phyloP scores from a whole-genome alignment of 2,329 filamentous ascomycete genomes.

The Diplodia corticola region DNA sequence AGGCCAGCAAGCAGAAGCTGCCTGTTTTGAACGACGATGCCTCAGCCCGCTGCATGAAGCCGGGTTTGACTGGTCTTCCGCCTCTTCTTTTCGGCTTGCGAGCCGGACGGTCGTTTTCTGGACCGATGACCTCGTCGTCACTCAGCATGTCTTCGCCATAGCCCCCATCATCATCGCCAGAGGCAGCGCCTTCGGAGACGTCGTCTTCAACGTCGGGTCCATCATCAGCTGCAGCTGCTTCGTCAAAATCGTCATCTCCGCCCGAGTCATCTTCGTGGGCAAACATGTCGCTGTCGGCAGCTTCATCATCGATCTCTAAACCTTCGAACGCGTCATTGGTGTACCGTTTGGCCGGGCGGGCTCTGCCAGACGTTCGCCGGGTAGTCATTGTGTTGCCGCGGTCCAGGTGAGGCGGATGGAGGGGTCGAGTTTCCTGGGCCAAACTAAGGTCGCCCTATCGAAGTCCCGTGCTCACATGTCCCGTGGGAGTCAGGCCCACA shows the following conservation, averaged over 20 bases:
- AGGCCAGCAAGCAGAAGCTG: slow-evolving; percentile 26
- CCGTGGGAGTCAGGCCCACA: neutral
- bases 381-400: slow-evolving; percentile 15
- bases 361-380: slow-evolving; percentile 20
- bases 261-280: slow-evolving; percentile 32
- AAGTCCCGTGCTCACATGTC: neutral
- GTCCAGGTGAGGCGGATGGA: neutral
- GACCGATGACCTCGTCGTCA: slow-evolving; percentile 28
- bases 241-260: slow-evolving; percentile 36
- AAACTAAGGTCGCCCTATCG: neutral
- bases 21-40: slow-evolving; percentile 27
- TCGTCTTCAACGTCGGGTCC: slow-evolving; percentile 28
- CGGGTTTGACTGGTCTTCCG: slow-evolving; percentile 12
- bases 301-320: slow-evolving; percentile 30
- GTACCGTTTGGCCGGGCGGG: slow-evolving; percentile 27
- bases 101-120: neutral
- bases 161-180: slow-evolving; percentile 21
- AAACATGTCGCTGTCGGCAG: neutral
- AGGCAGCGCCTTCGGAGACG: slow-evolving; percentile 10
- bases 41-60: slow-evolving; percentile 22
- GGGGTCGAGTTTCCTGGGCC: neutral
- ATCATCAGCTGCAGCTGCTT: slow-evolving; percentile 16
- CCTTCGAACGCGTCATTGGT: slow-evolving; percentile 39
- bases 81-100: slow-evolving; percentile 13
- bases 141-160: slow-evolving; percentile 24